phyloP scores from a whole-genome alignment of 2,329 filamentous ascomycete species.

The Arthrobotrys entomopaga region DNA sequence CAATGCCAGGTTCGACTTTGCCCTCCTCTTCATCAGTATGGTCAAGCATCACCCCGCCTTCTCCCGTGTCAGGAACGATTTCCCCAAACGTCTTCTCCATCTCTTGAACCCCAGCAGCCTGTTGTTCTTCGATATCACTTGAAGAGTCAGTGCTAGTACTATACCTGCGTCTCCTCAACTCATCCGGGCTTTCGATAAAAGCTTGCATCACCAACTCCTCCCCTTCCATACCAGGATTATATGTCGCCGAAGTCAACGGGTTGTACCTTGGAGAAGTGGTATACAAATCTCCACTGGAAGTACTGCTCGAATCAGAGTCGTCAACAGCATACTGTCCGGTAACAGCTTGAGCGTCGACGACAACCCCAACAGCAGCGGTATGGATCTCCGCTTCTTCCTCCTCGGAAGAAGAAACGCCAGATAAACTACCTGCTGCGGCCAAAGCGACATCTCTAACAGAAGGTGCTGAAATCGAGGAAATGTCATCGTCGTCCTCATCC shows the following conservation, averaged over 20 bases:
- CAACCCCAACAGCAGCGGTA: constrained; percentile 8
- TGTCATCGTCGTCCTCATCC: constrained; percentile 22
- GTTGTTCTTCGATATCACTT: neutral
- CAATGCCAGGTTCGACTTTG: neutral
- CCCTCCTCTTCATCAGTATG: neutral
- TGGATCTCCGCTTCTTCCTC: constrained; percentile 14
- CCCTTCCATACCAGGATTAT: constrained; percentile 27
- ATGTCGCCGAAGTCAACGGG: constrained; percentile 46
- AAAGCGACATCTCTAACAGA: constrained; percentile 37
- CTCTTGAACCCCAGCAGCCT: neutral
- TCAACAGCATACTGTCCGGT: constrained; percentile 12
- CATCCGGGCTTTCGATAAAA: constrained; percentile 14
- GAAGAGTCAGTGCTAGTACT: constrained; percentile 27
- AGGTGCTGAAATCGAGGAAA: constrained; percentile 38
- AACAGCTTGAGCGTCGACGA: constrained; percentile 5
- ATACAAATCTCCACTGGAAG: constrained; percentile 38
- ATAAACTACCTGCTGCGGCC: constrained; percentile 10
- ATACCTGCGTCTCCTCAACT: constrained; percentile 2
- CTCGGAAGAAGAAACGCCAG: constrained; percentile 24
- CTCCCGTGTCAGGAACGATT: neutral
- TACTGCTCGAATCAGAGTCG: constrained; percentile 35
- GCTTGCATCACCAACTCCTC: constrained; percentile 44
- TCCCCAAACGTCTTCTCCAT: constrained; percentile 46
- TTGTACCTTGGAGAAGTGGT: constrained; percentile 39
- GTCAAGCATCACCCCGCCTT: neutral